Conservation (phyloP, 1,139 yeast species). For the Maudiozyma humilis region DNA sequence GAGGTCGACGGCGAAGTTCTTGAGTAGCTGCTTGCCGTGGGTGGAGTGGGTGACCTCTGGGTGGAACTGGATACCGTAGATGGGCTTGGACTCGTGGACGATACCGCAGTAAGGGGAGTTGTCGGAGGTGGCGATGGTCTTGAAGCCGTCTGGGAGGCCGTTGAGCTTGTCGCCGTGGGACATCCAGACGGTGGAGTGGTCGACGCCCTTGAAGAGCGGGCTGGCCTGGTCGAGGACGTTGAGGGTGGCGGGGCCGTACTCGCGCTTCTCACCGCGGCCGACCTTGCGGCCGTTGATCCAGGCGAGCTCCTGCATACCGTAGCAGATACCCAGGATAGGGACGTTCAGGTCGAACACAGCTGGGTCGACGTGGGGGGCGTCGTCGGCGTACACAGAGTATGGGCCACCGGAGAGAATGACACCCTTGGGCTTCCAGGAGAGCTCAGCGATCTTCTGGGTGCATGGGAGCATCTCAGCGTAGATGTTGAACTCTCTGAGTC, state of each 20-base stretch:
- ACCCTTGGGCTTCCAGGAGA: slow-evolving; percentile 94
- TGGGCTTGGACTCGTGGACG: slow-evolving; percentile 60
- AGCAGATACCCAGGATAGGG: slow-evolving; percentile 95
- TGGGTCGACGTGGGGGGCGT: slow-evolving; percentile 95
- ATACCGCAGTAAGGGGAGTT: slow-evolving; percentile 96
- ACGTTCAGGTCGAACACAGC: slow-evolving; percentile 84
- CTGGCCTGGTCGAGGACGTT: slow-evolving; percentile 60
- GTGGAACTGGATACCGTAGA: slow-evolving; percentile 96
- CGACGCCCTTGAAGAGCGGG: slow-evolving; percentile 77
- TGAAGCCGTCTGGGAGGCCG: slow-evolving; percentile 83
- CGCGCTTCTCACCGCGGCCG: slow-evolving; percentile 94
- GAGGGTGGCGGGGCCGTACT: slow-evolving; percentile 93
- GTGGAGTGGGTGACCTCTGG: slow-evolving; percentile 97
- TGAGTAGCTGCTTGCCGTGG: slow-evolving; percentile 78
- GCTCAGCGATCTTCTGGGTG: slow-evolving; percentile 88
- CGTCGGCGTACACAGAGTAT: slow-evolving; percentile 90
- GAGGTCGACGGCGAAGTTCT: slow-evolving; percentile 86
- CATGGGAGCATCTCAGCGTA: slow-evolving; percentile 99
- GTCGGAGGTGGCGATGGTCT: slow-evolving; percentile 80
- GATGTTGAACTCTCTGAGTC: slow-evolving; percentile 94
- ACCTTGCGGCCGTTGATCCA: slow-evolving; percentile 97
- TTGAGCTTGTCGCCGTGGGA: slow-evolving; percentile 96
- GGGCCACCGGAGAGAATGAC: slow-evolving; percentile 96
- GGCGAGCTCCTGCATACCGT: slow-evolving; percentile 98
- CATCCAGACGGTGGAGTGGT: slow-evolving; percentile 95